Percentiles rank a stretch among this genome's conserved stretches.
phyloP scores from a whole-genome alignment of 2,329 filamentous ascomycete species.

The Amesomyces nigricolor region DNA sequence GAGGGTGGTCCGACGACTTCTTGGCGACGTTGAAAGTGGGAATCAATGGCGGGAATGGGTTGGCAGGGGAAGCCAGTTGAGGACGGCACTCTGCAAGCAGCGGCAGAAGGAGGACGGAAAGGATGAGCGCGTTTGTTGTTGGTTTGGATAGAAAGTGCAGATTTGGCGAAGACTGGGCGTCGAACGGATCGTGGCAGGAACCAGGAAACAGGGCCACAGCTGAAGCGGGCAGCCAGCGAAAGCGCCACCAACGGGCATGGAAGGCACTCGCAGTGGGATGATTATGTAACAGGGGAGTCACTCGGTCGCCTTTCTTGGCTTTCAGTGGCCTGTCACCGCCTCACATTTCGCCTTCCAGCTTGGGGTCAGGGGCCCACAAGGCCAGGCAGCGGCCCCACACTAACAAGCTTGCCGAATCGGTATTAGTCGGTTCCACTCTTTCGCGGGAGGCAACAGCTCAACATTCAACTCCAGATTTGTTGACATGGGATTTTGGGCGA shows the following conservation, averaged over 20 bases:
- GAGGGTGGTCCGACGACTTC: background rate
- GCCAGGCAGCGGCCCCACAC: background rate
- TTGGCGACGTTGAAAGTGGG: background rate
- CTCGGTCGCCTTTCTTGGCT: background rate
- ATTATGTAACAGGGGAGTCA: conserved; percentile 14
- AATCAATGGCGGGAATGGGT: background rate
- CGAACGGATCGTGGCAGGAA: background rate
- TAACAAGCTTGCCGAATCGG: too few relatives aligned
- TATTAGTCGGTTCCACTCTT: background rate
- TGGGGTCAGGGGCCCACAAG: background rate
- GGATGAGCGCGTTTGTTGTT: background rate
- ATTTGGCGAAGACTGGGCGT: background rate
- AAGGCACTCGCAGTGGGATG: background rate
- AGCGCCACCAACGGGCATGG: background rate
- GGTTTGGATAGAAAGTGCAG: background rate
- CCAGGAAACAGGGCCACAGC: conserved; percentile 8
- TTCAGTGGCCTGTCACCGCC: background rate
- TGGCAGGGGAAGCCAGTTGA: background rate
- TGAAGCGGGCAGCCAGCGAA: background rate
- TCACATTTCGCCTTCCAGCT: background rate
- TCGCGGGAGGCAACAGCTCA: background rate
- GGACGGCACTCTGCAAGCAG: background rate
- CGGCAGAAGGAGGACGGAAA: background rate
- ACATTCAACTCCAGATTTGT: too few relatives aligned
- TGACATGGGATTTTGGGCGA: background rate